phyloP scores from a whole-genome alignment of 1,284 basidiomycete species.

The Neolentinus lepideus region DNA sequence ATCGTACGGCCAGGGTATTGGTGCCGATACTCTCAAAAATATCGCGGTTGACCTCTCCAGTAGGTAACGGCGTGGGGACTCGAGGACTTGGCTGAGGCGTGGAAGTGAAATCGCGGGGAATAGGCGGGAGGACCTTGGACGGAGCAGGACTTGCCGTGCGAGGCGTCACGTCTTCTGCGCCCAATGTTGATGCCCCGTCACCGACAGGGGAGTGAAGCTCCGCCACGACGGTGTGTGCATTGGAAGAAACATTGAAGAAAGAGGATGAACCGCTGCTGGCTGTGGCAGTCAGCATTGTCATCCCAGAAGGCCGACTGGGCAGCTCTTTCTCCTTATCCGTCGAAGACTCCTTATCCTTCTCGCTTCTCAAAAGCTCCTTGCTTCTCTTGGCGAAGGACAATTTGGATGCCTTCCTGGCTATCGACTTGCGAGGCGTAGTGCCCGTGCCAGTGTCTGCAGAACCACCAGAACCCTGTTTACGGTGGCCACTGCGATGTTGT shows the following conservation, averaged over 20 bases:
- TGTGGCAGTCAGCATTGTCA: conserved; percentile 46
- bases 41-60: conserved; percentile 59
- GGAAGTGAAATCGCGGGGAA: conserved; percentile 56
- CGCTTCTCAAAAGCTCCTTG: conserved; percentile 33
- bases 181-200: conserved; percentile 23
- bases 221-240: conserved; percentile 38
- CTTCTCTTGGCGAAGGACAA: conserved; percentile 55
- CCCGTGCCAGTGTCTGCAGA: conserved; percentile 43
- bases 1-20: conserved; percentile 78
- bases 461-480: conserved; percentile 40
- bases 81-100: conserved; percentile 26
- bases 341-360: conserved; percentile 14
- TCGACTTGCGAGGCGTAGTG: conserved; percentile 30
- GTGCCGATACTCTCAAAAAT: conserved; percentile 68
- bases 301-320: conserved; percentile 44
- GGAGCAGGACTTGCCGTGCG: conserved; percentile 35
- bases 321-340: conserved; percentile 35
- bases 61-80: conserved; percentile 41
- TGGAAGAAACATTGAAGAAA: conserved; percentile 68
- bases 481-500: conserved; percentile 28
- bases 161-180: conserved; percentile 27
- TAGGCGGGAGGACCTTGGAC: conserved; percentile 62
- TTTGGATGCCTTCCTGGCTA: conserved; percentile 71
- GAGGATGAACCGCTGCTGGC: conserved; percentile 72
- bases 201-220: conserved; percentile 23